Evolutionary conservation across 2,329 filamentous ascomycete genomes (phyloP), one percentile per base, ranked within the genome.

Genomic region (Magnaporthales sp.): DNA sequence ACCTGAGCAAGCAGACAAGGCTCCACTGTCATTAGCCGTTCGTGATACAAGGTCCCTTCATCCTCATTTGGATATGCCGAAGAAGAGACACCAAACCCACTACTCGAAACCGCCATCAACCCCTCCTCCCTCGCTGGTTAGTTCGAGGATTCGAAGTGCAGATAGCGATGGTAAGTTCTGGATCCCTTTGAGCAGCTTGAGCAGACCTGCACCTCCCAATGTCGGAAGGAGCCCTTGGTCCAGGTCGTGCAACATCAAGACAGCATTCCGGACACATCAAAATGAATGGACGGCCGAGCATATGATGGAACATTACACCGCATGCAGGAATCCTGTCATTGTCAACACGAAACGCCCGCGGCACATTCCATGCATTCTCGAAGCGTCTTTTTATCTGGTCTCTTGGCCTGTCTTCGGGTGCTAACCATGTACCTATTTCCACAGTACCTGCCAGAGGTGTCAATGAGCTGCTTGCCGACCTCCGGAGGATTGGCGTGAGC

Each of bases 101-200:
- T 86, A 83, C 72, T 84, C 85, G 70, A 89, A 88, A 75, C 86
- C 86, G 70, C 81, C 78, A 71, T 83, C 82, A 68, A 83, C 84
- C 71, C 81, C 80, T 31, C 81, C 84, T 70, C 80, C 82, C 66
- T 81, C 81, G 68, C 75, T 84, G 66, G 76, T 75, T 69, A 77
- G 78, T 66, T 78, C 78, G 19, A 65, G 63, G 22, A 31, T 29
- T 4, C 63, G 51, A 30, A 30, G 26, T 31, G 51, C 63, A 65
- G 27, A 65, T 30, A 29, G n/a, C 11, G 63, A 58, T 9, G 51
- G 63, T 65, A 15, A 65, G 63, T 65, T 31, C 13, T 62, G 60
- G 24, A 7, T 24, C 11, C 61, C 32, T 24, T 38, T 63, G 4
- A 7, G 38, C 38, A 51, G 13, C 38, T 19, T n/a, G 15, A n/a